Evolutionary conservation across 1,284 basidiomycete genomes (phyloP), one percentile per base, ranked within the genome.

Genomic region (Fomitopsis betulina): DNA sequence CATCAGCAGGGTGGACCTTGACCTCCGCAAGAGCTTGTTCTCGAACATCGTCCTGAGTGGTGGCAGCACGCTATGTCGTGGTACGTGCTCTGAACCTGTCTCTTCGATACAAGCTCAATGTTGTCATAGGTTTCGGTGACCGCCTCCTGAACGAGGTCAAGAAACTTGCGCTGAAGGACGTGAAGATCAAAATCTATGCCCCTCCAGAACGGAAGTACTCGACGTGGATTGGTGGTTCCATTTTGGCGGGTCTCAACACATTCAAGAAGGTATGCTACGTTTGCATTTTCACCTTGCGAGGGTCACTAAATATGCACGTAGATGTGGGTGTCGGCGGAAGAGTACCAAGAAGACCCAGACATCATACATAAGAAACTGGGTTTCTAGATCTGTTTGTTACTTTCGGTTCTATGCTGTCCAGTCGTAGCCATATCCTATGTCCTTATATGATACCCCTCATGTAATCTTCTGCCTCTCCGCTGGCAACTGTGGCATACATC

Each of bases 141-240:
- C 85, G 97, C 53, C 79, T 99, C 60, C 78, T 99, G 58, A 92
- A 93, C 68, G 97, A 99, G 76, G 91, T 97, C 55, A 98, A 98
- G 81, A 95, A 93, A 76, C 79, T 98, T 50, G 93, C 95, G n/a
- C 75, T 98, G 64, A 95, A 97, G 69, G 97, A 99, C 66, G 87
- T 96, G 70, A 98, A 98, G 81, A 95, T 99, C 76, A 98, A 98
- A 79, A 99, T 99, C 68, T 98, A 94, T 67, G 97, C 97, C 13
- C 97, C 97, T 32, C 97, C 97, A n/a, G 97, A 99, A 75, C 88
- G 97, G 62, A 99, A 99, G 77, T 99, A 99, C 75, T 96, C 95
- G 19, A 99, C 96, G 25, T 99, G 97, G 97, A 99, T 99, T 67
- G 97, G 97, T 55, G 96, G 96, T 5, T 95, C 93, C 58, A 97